phyloP scores from a whole-genome alignment of 2,329 filamentous ascomycete genomes.

The Fusarium sp. region DNA sequence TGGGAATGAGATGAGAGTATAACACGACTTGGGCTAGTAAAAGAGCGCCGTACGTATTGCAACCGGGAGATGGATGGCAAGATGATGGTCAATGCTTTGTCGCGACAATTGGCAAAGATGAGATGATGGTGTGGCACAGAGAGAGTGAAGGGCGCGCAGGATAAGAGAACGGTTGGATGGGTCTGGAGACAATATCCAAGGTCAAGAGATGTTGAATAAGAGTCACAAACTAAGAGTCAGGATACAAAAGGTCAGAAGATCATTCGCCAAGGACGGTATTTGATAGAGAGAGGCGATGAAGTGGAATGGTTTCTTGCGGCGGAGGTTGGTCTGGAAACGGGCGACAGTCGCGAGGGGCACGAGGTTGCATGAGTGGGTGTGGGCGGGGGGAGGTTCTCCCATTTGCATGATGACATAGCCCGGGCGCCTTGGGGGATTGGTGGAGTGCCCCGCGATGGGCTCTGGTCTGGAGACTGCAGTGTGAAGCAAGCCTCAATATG shows the following conservation, averaged over 20 bases:
- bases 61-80: neutral
- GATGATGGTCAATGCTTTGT: constrained; percentile 16
- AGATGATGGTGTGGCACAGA: constrained; percentile 26
- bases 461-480: neutral
- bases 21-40: neutral
- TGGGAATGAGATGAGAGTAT: neutral
- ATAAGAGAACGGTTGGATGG: constrained; percentile 13
- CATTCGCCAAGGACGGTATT: constrained; percentile 29
- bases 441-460: constrained; percentile 43
- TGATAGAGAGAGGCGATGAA: constrained; percentile 29
- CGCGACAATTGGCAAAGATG: constrained; percentile 25
- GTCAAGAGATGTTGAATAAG: constrained; percentile 9
- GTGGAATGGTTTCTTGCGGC: constrained; percentile 41
- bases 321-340: constrained; percentile 41
- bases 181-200: constrained; percentile 14
- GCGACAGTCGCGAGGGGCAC: constrained; percentile 37
- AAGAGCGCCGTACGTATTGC: neutral
- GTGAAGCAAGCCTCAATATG: neutral
- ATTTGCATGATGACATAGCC: constrained; percentile 44
- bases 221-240: constrained; percentile 26
- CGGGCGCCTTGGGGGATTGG: constrained; percentile 9
- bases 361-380: constrained; percentile 42
- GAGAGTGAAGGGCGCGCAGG: constrained; percentile 10
- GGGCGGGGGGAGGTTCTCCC: constrained; percentile 15
- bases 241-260: constrained; percentile 29